Conservation (phyloP, 352 stramenopile species). For the Phytophthora pini region DNA sequence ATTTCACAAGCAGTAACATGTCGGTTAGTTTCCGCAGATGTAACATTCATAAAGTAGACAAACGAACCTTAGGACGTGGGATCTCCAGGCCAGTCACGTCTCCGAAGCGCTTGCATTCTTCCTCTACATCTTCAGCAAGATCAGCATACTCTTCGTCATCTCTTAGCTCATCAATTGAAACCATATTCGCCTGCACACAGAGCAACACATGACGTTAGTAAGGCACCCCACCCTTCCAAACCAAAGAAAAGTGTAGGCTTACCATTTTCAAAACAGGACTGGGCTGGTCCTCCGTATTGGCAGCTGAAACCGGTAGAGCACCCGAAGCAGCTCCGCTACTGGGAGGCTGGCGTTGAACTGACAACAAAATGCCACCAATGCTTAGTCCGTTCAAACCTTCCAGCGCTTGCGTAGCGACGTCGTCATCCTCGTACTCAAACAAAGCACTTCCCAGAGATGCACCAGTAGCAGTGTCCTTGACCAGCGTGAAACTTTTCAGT, state of each 20-base stretch:
- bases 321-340: constrained; percentile 18
- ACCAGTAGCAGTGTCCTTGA: constrained; percentile 57
- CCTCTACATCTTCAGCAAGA: constrained; percentile 90
- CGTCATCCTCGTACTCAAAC: constrained; percentile 81
- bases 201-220: constrained; percentile 2
- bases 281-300: constrained; percentile 41
- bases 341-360: constrained; percentile 61
- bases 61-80: constrained; percentile 77
- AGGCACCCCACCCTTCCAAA: no score
- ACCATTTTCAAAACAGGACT: constrained; percentile 83
- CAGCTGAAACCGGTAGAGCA: constrained; percentile 2
- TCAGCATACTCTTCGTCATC: constrained; percentile 90
- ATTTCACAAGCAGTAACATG: constrained; percentile 1
- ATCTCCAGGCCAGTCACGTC: constrained; percentile 75
- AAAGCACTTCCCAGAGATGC: constrained; percentile 73
- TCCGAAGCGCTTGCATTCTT: constrained; percentile 91
- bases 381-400: constrained; percentile 81
- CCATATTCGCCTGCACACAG: constrained; percentile 77
- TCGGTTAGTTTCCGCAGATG: no score
- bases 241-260: background rate
- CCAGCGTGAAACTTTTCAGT: constrained; percentile 70
- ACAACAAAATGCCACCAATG: constrained; percentile 72
- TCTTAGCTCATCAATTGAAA: constrained; percentile 81
- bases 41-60: background rate
- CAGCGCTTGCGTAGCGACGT: constrained; percentile 62